Evolutionary conservation across 2,329 filamentous ascomycete genomes (phyloP).

Genomic region (Stachybotrys echinatus): DNA sequence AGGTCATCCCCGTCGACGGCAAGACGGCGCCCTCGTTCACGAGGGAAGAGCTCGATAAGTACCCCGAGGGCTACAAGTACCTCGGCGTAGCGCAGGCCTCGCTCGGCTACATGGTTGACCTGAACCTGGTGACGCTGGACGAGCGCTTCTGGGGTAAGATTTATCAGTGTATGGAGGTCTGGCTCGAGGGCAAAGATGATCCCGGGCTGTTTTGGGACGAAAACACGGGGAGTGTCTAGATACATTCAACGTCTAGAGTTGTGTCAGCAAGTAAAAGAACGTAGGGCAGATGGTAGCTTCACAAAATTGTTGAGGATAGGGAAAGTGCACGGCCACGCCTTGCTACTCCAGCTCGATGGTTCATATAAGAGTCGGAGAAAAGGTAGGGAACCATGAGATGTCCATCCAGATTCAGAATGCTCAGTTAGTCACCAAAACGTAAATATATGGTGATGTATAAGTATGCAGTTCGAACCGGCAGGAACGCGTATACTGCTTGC

Average conservation of each 20-base stretch:
- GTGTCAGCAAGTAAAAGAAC: too few relatives aligned
- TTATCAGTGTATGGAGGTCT: background rate
- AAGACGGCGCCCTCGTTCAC: slow-evolving; percentile 29
- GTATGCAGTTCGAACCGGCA: too few relatives aligned
- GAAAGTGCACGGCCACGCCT: too few relatives aligned
- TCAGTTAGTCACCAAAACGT: too few relatives aligned
- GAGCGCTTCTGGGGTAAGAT: background rate
- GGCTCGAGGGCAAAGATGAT: background rate
- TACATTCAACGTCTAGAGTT: background rate
- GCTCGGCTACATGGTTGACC: slow-evolving; percentile 35
- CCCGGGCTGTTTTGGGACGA: background rate
- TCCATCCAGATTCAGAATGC: too few relatives aligned
- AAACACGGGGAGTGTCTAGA: background rate
- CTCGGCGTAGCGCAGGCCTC: slow-evolving; percentile 40
- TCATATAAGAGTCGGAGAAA: too few relatives aligned
- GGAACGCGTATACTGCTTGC: too few relatives aligned
- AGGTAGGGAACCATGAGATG: too few relatives aligned
- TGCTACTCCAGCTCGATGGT: too few relatives aligned
- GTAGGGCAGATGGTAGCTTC: too few relatives aligned
- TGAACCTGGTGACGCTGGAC: slow-evolving; percentile 1
- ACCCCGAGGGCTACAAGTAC: slow-evolving; percentile 40
- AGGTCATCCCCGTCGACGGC: slow-evolving; percentile 40
- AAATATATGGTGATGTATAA: too few relatives aligned
- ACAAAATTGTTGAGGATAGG: too few relatives aligned
- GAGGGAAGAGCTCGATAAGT: slow-evolving; percentile 28